Conservation (phyloP, 1,284 basidiomycete genomes). For the Melampsora americana region DNA sequence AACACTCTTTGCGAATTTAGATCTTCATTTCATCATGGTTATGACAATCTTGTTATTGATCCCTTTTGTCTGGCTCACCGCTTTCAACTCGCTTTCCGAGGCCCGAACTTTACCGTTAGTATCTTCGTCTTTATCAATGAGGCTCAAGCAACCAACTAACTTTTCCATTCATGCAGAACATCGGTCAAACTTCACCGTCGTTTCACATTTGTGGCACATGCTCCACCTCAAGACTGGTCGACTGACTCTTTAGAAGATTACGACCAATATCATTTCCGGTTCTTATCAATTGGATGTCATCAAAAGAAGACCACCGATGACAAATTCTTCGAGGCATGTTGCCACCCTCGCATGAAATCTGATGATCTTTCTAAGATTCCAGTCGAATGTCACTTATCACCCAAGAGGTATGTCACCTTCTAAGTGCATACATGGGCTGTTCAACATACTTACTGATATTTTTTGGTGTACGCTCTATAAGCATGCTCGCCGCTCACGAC, state of each 20-base stretch:
- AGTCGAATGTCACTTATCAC: constrained; percentile 26
- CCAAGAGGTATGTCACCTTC: neutral
- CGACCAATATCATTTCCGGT: constrained; percentile 36
- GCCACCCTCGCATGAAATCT: constrained; percentile 29
- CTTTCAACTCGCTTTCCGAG: no score
- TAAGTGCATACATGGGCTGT: no score
- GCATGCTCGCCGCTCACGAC: constrained; percentile 21
- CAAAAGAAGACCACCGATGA: neutral
- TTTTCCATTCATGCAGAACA: neutral
- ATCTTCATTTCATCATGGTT: no score
- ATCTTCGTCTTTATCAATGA: no score
- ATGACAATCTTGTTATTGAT: no score
- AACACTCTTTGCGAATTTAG: no score
- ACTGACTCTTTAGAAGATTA: constrained; percentile 33
- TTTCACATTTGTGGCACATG: constrained; percentile 34
- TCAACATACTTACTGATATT: no score
- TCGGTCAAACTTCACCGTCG: constrained; percentile 36
- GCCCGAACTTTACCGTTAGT: no score
- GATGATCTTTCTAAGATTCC: constrained; percentile 23
- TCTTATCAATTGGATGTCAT: constrained; percentile 29
- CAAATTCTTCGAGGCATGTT: constrained; percentile 34
- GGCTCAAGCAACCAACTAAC: no score
- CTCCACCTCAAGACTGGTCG: constrained; percentile 25
- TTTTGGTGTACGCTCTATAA: no score
- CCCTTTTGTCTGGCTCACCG: no score